Evolutionary conservation across 306 rosid species (phyloP).

Genomic region (Prunus padus): DNA sequence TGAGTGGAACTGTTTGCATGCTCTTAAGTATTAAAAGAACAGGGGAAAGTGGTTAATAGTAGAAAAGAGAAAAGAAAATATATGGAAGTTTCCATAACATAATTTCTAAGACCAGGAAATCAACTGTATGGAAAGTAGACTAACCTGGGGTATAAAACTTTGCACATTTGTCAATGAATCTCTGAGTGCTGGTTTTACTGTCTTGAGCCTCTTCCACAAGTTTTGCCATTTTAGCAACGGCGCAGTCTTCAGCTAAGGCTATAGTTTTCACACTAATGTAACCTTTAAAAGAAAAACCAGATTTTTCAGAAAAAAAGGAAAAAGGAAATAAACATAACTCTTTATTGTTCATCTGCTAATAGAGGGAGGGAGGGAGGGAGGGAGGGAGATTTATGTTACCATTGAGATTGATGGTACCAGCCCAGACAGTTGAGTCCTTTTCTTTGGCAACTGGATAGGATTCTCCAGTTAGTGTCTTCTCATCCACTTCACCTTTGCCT

Average conservation of each 20-base stretch:
- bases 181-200: slow-evolving; percentile 75
- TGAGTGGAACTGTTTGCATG: not conserved
- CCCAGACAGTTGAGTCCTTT: slow-evolving; percentile 76
- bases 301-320: not conserved
- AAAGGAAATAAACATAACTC: not conserved
- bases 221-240: slow-evolving; percentile 92
- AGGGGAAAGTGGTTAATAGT: not conserved
- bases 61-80: not conserved
- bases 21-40: not conserved
- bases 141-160: slow-evolving; percentile 89
- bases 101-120: not conserved
- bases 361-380: not conserved
- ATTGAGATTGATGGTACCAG: slow-evolving; percentile 87
- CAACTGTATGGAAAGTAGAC: not conserved
- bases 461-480: slow-evolving; percentile 87
- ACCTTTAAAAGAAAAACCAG: slow-evolving; percentile 45
- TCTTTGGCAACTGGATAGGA: slow-evolving; percentile 87
- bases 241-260: slow-evolving; percentile 82
- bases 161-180: slow-evolving; percentile 77
- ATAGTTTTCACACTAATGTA: slow-evolving; percentile 84
- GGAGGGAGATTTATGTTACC: slow-evolving; percentile 41
- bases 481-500: slow-evolving; percentile 83
- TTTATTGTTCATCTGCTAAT: not conserved
- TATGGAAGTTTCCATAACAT: not conserved
- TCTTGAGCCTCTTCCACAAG: slow-evolving; percentile 96